Percentiles rank a stretch among this genome's conserved stretches.
Evolutionary conservation across 2,329 filamentous ascomycete genomes (phyloP).

Genomic region (Rutstroemia sp.): DNA sequence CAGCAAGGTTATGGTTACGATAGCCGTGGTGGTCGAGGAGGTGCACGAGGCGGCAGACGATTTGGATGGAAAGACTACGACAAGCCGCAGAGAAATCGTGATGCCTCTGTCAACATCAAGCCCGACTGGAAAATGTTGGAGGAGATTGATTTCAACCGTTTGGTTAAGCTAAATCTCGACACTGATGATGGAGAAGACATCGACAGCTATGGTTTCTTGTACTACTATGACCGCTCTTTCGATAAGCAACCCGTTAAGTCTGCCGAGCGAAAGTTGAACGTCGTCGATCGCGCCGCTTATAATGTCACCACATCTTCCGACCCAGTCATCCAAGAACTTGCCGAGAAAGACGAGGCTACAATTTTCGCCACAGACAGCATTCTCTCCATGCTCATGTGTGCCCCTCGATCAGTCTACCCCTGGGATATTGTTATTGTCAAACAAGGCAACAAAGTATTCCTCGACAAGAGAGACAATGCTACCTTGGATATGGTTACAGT

Average conservation of each 20-base stretch:
- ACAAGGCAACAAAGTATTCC: constrained; percentile 94
- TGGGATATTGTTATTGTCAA: constrained; percentile 96
- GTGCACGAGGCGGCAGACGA: constrained; percentile 69
- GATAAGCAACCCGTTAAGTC: constrained; percentile 91
- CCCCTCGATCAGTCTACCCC: constrained; percentile 90
- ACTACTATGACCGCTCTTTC: constrained; percentile 94
- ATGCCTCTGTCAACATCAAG: constrained; percentile 93
- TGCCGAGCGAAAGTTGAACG: constrained; percentile 76
- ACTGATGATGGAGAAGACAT: constrained; percentile 92
- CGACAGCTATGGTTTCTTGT: constrained; percentile 92
- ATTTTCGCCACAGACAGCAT: constrained; percentile 97
- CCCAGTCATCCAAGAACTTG: constrained; percentile 92
- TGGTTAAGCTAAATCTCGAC: constrained; percentile 92
- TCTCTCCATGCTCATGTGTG: constrained; percentile 98
- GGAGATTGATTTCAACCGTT: constrained; percentile 96
- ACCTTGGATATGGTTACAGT: constrained; percentile 96
- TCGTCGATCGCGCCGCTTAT: constrained; percentile 91
- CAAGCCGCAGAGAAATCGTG: constrained; percentile 93
- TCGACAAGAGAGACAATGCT: constrained; percentile 96
- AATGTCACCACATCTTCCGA: constrained; percentile 96
- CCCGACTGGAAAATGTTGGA: constrained; percentile 92
- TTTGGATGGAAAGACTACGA: constrained; percentile 99
- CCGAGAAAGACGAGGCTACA: constrained; percentile 90
- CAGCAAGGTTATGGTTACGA: constrained; percentile 56
- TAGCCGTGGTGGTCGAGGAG: constrained; percentile 61